Evolutionary conservation across 441 rosid species (phyloP).

Genomic region (Adansonia rubrostipa): DNA sequence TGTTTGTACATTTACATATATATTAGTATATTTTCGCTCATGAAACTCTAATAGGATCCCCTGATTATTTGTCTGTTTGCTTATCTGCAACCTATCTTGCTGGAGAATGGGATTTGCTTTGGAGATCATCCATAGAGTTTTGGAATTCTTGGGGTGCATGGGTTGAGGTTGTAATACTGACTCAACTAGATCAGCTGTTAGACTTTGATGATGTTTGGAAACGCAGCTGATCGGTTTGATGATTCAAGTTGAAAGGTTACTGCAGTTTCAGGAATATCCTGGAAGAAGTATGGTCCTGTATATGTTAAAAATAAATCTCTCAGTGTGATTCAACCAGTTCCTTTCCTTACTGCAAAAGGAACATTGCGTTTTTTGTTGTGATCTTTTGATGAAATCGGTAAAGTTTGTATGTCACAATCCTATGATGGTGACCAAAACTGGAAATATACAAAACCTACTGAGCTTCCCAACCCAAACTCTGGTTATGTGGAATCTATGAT

Average conservation of each 20-base stretch:
- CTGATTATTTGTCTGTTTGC: constrained; percentile 1
- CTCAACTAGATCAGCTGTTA: constrained; percentile 18
- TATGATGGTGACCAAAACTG: constrained; percentile 73
- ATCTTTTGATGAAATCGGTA: constrained; percentile 60
- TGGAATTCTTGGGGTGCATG: constrained; percentile 99
- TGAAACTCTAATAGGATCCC: constrained; percentile 20
- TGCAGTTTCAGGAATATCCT: constrained; percentile 66
- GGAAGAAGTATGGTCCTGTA: constrained; percentile 85
- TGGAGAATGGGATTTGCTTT: constrained; percentile 71
- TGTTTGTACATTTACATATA: neutral
- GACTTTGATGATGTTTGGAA: constrained; percentile 24
- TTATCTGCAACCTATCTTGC: constrained; percentile 71
- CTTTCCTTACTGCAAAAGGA: constrained; percentile 62
- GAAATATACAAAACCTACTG: constrained; percentile 68
- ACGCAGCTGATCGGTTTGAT: constrained; percentile 15
- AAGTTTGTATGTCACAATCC: constrained; percentile 81
- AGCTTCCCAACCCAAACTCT: constrained; percentile 90
- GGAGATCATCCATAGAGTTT: constrained; percentile 90
- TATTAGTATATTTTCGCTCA: neutral
- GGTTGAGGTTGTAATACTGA: constrained; percentile 58
- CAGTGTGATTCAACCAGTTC: constrained; percentile 94
- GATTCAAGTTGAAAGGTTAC: constrained; percentile 54
- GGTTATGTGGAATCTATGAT: constrained; percentile 41
- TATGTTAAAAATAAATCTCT: constrained; percentile 62
- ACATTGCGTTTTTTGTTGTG: constrained; percentile 68